A percentile compares a stretch with the other conserved stretches of the same genome.
Evolutionary conservation across 2,329 filamentous ascomycete species (phyloP).

Genomic region (Cryphonectria naterciae): DNA sequence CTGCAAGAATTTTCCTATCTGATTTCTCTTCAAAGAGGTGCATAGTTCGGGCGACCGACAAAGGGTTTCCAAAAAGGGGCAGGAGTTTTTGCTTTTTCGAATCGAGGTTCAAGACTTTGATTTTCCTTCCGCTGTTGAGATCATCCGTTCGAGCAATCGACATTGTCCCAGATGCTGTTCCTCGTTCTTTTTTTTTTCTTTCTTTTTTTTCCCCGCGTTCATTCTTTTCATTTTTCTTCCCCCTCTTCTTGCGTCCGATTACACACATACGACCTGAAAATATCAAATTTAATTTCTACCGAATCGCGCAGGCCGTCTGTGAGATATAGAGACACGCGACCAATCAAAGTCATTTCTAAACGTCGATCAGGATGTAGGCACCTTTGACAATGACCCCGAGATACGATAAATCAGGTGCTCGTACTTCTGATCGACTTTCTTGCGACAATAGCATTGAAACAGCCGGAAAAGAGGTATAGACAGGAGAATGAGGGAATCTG

Average conservation of each 20-base stretch:
- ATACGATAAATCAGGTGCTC: neutral
- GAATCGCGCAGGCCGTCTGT: neutral
- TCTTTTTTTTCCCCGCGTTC: neutral
- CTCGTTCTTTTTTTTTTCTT: neutral
- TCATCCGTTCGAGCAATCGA: constrained; percentile 18
- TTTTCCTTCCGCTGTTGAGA: constrained; percentile 12
- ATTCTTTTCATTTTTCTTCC: neutral
- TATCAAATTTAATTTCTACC: neutral
- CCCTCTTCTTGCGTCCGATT: neutral
- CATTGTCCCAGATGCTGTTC: neutral
- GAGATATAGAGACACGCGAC: neutral
- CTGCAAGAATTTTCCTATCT: constrained; percentile 20
- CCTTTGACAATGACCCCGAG: neutral
- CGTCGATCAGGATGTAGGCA: neutral
- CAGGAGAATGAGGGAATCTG: neutral
- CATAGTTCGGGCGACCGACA: constrained; percentile 30
- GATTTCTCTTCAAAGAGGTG: constrained; percentile 27
- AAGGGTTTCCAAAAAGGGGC: constrained; percentile 20
- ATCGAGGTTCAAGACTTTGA: neutral
- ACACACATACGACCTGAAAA: neutral
- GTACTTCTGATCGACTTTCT: neutral
- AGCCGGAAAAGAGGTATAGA: neutral
- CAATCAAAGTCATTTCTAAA: neutral
- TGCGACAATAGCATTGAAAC: neutral
- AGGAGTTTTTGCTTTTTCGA: constrained; percentile 17